Base-by-base conservation (phyloP, 1,284 basidiomycete genomes). In the Afroboletus lepidellus region DNA sequence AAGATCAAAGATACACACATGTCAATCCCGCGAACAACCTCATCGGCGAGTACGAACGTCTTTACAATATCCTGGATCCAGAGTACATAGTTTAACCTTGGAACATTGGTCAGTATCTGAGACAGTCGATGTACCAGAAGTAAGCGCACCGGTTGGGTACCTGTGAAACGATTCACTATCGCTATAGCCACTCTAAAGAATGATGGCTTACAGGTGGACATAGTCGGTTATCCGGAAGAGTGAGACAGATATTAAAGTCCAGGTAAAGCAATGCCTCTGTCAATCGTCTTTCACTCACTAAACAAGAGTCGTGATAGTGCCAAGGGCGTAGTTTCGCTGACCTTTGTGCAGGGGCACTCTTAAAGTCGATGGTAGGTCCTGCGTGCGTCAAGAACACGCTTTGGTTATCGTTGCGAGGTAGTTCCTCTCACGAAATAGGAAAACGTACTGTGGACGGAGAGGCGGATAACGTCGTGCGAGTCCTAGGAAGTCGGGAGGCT, bases 141-240 rank as follows among this genome's bases (percentile, higher is more conserved):
- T 4, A 32, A 15, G 42, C 56, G 16, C 38, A 84, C 85, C 86
- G 78, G 56, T 89, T 89, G 0, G 87, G 87, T 9, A 87, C 77
- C 85, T 86, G 48, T n/a, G 12, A 51, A 30, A 37, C 47, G 18
- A 48, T 15, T 12, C 38, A 20, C 0, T 2, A 30, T 52, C 21
- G 46, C 4, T 27, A 16, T 15, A 7, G 20, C 25, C 21, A 36
- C 8, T 30, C 32, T 9, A 7, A 51, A 20, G 20, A 48, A 46
- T 20, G 25, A 34, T 38, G 5, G 23, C 82, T 59, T 60, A 95
- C 92, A 0, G 93, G 89, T 20, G 94, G 94, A 70, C 93, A 96
- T 4, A 97, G 72, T 47, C 94, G 74, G 67, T 92, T 80, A 1
- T 76, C 67, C 1, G 90, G 85, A 8, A 96, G 67, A 5, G 73